phyloP scores from a whole-genome alignment of 805 yeast genomes.

The Metschnikowia lachancei region DNA sequence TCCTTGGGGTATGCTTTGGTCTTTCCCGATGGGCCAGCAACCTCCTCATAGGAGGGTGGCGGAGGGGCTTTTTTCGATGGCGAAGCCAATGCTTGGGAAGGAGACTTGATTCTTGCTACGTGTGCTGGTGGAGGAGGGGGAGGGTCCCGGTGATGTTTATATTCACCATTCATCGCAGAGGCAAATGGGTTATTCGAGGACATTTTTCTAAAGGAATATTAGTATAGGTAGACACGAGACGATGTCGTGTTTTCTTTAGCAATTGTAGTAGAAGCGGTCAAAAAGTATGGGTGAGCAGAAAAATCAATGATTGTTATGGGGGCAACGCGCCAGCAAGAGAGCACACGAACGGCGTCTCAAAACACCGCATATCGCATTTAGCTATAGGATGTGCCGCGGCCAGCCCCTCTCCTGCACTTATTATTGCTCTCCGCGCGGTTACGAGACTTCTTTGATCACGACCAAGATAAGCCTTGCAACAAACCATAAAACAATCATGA shows the following conservation, averaged over 20 bases:
- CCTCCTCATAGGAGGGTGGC: slow-evolving; percentile 73
- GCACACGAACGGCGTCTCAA: slow-evolving; percentile 4
- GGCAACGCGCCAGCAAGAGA: slow-evolving; percentile 1
- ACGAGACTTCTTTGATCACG: not conserved
- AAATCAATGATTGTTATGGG: slow-evolving; percentile 7
- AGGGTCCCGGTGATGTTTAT: slow-evolving; percentile 37
- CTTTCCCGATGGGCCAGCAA: slow-evolving; percentile 48
- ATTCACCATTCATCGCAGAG: slow-evolving; percentile 40
- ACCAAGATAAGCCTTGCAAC: slow-evolving; percentile 1
- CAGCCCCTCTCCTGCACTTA: slow-evolving; percentile 5
- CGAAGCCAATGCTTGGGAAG: slow-evolving; percentile 25
- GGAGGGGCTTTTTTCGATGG: slow-evolving; percentile 25
- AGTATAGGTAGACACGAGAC: slow-evolving; percentile 9
- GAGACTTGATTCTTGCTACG: slow-evolving; percentile 9
- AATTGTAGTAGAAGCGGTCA: not conserved
- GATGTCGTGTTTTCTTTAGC: not conserved
- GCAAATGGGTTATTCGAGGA: slow-evolving; percentile 56
- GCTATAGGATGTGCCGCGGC: slow-evolving; percentile 2
- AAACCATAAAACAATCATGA: not conserved
- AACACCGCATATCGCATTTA: slow-evolving; percentile 5
- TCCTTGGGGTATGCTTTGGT: slow-evolving; percentile 53
- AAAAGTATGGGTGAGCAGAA: slow-evolving; percentile 1
- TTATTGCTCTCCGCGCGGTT: slow-evolving; percentile 5
- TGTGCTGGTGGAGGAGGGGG: slow-evolving; percentile 30
- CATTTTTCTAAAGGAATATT: slow-evolving; percentile 26